phyloP scores from a whole-genome alignment of 2,329 filamentous ascomycete species.

The Pseudogymnoascus sp. region DNA sequence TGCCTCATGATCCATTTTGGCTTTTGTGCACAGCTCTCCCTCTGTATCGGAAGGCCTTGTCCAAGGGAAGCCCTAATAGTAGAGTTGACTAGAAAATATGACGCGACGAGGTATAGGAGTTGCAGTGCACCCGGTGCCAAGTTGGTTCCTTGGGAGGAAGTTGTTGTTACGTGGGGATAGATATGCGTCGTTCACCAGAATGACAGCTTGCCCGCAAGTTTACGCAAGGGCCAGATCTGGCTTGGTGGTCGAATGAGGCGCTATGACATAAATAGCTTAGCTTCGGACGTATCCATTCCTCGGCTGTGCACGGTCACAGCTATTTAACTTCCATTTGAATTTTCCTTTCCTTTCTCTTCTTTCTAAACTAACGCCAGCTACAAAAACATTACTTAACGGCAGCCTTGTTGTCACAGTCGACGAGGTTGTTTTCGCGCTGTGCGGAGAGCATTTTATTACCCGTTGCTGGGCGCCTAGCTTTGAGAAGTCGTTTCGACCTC shows the following conservation, averaged over 20 bases:
- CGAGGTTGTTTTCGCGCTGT: constrained; percentile 59
- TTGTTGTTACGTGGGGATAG: constrained; percentile 6
- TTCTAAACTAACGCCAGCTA: constrained; percentile 42
- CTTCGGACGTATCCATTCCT: constrained; percentile 25
- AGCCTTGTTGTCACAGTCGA: constrained; percentile 39
- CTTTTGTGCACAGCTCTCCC: constrained; percentile 1
- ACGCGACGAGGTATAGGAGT: not conserved
- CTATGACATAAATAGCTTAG: constrained; percentile 13
- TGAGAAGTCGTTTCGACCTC: constrained; percentile 55
- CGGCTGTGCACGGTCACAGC: constrained; percentile 24
- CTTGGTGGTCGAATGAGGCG: not conserved
- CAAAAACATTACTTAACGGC: constrained; percentile 48
- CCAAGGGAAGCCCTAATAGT: constrained; percentile 1
- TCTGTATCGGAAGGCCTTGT: constrained; percentile 4
- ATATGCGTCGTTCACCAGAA: constrained; percentile 8
- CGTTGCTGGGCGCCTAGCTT: constrained; percentile 65
- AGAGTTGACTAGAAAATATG: not conserved
- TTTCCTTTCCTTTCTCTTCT: constrained; percentile 30
- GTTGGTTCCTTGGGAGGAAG: constrained; percentile 3
- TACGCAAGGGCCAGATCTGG: constrained; percentile 7
- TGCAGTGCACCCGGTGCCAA: constrained; percentile 6
- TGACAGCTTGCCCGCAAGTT: constrained; percentile 10
- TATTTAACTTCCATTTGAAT: constrained; percentile 21
- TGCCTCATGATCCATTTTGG: constrained; percentile 77
- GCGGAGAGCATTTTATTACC: constrained; percentile 52